Evolutionary conservation across 148 eudicot species (phyloP).

Genomic region (Amaranthus cruentus): DNA sequence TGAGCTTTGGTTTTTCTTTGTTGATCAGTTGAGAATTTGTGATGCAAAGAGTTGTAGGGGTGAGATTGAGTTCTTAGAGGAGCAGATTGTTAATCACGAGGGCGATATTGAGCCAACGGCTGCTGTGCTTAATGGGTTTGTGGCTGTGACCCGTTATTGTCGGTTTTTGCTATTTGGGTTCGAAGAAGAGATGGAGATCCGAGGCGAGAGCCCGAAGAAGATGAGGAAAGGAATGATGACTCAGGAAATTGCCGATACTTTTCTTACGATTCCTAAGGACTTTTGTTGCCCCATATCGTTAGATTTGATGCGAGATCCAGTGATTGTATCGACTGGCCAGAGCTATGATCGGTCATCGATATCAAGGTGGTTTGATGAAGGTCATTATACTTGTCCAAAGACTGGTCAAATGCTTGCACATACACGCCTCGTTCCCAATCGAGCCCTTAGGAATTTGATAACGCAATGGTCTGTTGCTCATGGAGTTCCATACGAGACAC

Average conservation of each 20-base stretch:
- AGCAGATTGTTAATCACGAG: conserved; percentile 69
- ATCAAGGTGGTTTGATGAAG: conserved; percentile 83
- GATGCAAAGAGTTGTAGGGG: conserved; percentile 43
- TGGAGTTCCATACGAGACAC: conserved; percentile 29
- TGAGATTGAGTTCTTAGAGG: conserved; percentile 87
- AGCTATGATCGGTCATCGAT: conserved; percentile 72
- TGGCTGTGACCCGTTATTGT: conserved; percentile 62
- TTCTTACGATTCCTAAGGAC: conserved; percentile 61
- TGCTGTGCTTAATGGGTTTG: conserved; percentile 61
- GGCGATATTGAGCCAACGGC: conserved; percentile 71
- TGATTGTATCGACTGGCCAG: conserved; percentile 79
- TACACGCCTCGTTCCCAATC: conserved; percentile 53
- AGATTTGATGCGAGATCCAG: conserved; percentile 89
- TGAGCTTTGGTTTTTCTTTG: conserved; percentile 49
- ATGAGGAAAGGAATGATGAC: conserved; percentile 42
- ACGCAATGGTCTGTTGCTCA: conserved; percentile 70
- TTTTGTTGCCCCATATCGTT: conserved; percentile 78
- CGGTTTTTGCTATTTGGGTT: conserved; percentile 74
- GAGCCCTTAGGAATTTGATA: conserved; percentile 68
- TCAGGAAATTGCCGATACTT: conserved; percentile 55
- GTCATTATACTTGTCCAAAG: conserved; percentile 81
- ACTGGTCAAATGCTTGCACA: conserved; percentile 75
- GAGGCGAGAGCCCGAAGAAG: conserved; percentile 29
- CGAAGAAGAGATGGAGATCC: conserved; percentile 45
- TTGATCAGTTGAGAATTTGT: conserved; percentile 42